Percentiles rank a stretch among this genome's conserved stretches.
phyloP scores from a whole-genome alignment of 2,329 filamentous ascomycete species.

The Apiospora pterosperma region DNA sequence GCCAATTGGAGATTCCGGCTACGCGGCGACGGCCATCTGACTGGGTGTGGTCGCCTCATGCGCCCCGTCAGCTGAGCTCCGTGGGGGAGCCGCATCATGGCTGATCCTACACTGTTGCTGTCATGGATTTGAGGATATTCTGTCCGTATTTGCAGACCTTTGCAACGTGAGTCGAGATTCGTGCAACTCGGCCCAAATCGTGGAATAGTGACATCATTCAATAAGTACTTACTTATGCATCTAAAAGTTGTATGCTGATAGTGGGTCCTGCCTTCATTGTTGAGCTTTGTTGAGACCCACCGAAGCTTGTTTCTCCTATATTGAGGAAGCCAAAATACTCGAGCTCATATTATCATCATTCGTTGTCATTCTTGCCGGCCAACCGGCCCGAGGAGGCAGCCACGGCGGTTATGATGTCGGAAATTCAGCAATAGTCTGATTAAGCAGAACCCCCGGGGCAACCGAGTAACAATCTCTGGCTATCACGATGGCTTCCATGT shows the following conservation, averaged over 20 bases:
- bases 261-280: not conserved
- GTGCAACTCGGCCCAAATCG: not conserved
- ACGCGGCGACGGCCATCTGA: not conserved
- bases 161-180: not conserved
- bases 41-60: not conserved
- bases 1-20: slow-evolving; percentile 4
- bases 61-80: not conserved
- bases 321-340: too few relatives aligned
- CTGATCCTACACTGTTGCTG: not conserved
- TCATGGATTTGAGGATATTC: not conserved
- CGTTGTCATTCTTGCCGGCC: not conserved
- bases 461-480: not conserved
- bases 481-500: not conserved
- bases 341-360: too few relatives aligned
- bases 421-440: not conserved
- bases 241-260: not conserved
- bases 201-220: not conserved
- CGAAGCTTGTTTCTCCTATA: not conserved
- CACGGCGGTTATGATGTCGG: not conserved
- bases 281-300: not conserved
- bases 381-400: not conserved
- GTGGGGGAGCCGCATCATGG: slow-evolving; percentile 1
- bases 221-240: not conserved
- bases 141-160: not conserved
- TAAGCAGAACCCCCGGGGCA: not conserved